phyloP scores from a whole-genome alignment of 1,284 basidiomycete genomes.

The Trichosporon ovoides region DNA sequence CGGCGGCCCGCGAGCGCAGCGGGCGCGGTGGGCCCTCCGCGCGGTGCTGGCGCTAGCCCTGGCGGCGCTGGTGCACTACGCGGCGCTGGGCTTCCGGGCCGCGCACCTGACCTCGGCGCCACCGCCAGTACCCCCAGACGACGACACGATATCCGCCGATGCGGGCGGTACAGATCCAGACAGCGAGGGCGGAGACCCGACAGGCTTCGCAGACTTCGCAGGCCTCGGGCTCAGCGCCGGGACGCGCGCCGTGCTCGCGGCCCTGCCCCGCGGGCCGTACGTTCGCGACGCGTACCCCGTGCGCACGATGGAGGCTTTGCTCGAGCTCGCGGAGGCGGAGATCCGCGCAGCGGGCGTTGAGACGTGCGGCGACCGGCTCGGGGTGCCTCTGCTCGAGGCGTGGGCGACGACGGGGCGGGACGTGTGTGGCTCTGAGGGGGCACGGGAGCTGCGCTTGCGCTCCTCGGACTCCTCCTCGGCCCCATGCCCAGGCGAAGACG shows the following conservation, averaged over 20 bases:
- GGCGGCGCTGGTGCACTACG: not conserved
- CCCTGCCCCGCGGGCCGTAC: conserved; percentile 23
- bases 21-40: not conserved
- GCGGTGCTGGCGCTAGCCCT: not conserved
- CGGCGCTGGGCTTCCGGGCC: not conserved
- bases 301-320: conserved; percentile 30
- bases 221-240: not conserved
- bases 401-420: not conserved
- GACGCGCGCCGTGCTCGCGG: not conserved
- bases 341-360: conserved; percentile 28
- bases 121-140: no score
- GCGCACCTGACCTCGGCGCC: not conserved
- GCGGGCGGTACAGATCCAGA: no score
- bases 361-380: conserved; percentile 36
- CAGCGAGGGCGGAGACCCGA: not conserved
- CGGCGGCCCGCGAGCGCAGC: no score
- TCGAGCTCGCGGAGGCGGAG: conserved; percentile 38
- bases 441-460: not conserved
- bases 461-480: not conserved
- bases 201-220: not conserved
- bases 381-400: conserved; percentile 26
- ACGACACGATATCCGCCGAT: not conserved
- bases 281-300: conserved; percentile 38
- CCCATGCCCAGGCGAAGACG: no score
- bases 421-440: not conserved